Evolutionary conservation across 805 yeast genomes (phyloP), one percentile per base, ranked within the genome.

Genomic region (Ogataea dorogensis): DNA sequence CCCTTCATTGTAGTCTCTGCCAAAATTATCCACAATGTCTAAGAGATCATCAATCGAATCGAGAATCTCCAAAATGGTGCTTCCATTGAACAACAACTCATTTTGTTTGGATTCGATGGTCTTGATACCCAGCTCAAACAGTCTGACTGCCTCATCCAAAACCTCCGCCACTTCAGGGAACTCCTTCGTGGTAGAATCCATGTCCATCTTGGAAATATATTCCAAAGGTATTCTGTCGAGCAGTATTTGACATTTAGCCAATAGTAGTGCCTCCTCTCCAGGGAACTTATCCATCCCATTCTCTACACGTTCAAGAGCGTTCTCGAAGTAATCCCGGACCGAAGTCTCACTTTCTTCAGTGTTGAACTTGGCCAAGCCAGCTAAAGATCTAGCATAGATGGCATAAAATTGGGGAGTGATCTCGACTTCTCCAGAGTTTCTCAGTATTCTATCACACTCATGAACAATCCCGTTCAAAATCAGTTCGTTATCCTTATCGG

Each of bases 391-490:
- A 0, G 87, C 89, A 59, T 88, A 91, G 19, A 84, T 75, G 5
- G 81, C 65, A 53, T 85, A 82, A 56, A 88, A 85, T 28, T 65
- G 68, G 22, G 73, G 75, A 17, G 72, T 68, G 17, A 73, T 39
- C 34, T 29, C 24, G 23, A 47, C 33, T 15, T 53, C 51, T 6
- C 65, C 63, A 5, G 62, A 54, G 38, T 70, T 68, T 54, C 89
- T 68, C 46, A 88, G 67, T 21, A 87, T 57, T 32, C 94, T 64
- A 53, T 91, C 96, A 64, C 95, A 84, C 56, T 91, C 97, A 51
- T 89, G 96, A n/a, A 91, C 73, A 4, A 89, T 71, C 16, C 96
- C 97, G 51, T 88, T 84, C 40, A 84, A 56, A 22, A 84, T 71
- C 42, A 79, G 61, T 53, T 81, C 85, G 45, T 73, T 75, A 15